Evolutionary conservation across 345 rosid genomes (phyloP), one percentile per base, ranked within the genome.

Genomic region (Stellera chamaejasme): DNA sequence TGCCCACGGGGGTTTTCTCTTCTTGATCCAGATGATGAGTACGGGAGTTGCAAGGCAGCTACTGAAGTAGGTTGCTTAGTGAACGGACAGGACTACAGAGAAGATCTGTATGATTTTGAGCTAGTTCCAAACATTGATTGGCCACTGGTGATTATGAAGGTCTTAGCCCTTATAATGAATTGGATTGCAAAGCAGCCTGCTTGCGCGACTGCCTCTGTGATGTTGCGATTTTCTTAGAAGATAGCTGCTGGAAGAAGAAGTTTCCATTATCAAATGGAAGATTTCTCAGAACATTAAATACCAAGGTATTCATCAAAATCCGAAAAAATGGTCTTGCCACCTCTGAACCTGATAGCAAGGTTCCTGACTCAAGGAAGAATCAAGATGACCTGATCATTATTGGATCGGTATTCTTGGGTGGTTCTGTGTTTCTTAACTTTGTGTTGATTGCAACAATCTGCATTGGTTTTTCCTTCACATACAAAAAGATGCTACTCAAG

Each of bases 141-240:
- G 71, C 79, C 77, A 14, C 3, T 11, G 54, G 71, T 42, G 77
- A 75, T 50, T 78, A 69, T 25, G 74, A 46, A 10, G 13, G 2
- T 23, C 51, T 57, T 2, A 1, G 9, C n/a, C 52, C 67, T 54
- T 64, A 5, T 14, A 62, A 13, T 12, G 27, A 28, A 39, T 73
- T 67, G 11, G 55, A 78, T 2, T 74, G 79, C 63, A 36, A 12
- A n/a, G 32, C 54, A 10, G 36, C 77, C 48, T 79, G 83, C 57
- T 4, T 63, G 57, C 42, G 61, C 5, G 84, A 79, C 43, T 79
- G 84, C 61, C 48, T 73, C 25, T 79, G 84, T 26, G 65, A 48
- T 39, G 78, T 57, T 2, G 67, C 68, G 6, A 13, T 63, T 10
- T 58, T 56, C 5, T 39, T 59, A 13, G 57, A 1, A 0, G 45